phyloP scores from a whole-genome alignment of 352 stramenopile species.

The Pythium pyrilobum region DNA sequence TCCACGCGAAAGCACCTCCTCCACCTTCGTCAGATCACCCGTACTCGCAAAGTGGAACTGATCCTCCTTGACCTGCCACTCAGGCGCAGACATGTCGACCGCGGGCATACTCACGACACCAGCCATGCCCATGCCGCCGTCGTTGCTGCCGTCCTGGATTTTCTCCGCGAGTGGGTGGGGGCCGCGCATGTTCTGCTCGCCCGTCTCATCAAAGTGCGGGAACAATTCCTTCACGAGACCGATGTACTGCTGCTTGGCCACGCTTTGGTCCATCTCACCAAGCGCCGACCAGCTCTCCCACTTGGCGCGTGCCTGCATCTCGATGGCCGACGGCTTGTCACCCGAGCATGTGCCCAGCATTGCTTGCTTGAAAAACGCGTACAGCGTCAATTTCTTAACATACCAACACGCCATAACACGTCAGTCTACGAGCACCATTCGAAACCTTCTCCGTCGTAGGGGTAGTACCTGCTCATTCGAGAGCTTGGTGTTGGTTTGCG shows the following conservation, averaged over 20 bases:
- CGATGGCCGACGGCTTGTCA: conserved; percentile 54
- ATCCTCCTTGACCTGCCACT: conserved; percentile 72
- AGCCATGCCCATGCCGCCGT: conserved; percentile 38
- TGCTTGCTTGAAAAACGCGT: conserved; percentile 83
- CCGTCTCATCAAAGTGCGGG: conserved; percentile 53
- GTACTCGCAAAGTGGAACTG: conserved; percentile 71
- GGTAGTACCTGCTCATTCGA: conserved; percentile 53
- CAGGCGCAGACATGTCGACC: conserved; percentile 73
- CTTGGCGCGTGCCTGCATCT: conserved; percentile 66
- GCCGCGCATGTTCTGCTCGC: conserved; percentile 1
- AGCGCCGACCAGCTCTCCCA: conserved; percentile 73
- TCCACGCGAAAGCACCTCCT: conserved; percentile 31
- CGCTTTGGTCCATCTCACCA: conserved; percentile 40
- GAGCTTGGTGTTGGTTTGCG: conserved; percentile 37
- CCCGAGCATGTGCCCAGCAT: conserved; percentile 46
- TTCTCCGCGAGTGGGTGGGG: conserved; percentile 12
- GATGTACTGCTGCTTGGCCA: conserved; percentile 65
- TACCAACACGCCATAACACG: background rate
- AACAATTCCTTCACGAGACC: conserved; percentile 69
- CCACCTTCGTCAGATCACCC: conserved; percentile 49
- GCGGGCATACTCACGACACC: conserved; percentile 56
- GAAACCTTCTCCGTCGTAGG: background rate
- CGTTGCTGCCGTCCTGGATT: conserved; percentile 2
- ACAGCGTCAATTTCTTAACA: conserved; percentile 59
- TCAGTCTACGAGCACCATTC: background rate